Base-by-base conservation (phyloP, 768 basidiomycete species). In the Coprinopsis strossmayeri region DNA sequence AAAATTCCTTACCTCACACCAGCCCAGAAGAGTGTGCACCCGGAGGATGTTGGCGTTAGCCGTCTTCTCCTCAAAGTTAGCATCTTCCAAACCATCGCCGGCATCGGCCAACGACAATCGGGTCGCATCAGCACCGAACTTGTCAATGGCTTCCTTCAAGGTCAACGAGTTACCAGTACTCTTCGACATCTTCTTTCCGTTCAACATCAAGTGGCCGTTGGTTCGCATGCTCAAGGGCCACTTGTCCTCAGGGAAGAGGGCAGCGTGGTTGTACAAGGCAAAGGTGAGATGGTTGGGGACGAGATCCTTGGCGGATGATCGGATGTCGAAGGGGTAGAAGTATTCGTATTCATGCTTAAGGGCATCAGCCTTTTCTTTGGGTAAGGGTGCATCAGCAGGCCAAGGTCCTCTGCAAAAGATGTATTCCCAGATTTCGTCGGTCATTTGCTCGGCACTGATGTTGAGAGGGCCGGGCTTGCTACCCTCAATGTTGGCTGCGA, bases 141-240 rank as follows among this genome's bases (percentile, higher is more conserved):
- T 98, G 66, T 83, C 76, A 51, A 95, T 81, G 1, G 87, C 79
- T 61, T 99, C 88, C 47, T 80, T 70, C 64, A 98, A 69, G 0
- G 95, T 99, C 73, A 98, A 71, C 49, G 85, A 90, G 67, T 99
- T 99, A 10, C 96, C 96, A 38, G 87, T 93, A 64, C 87, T 89
- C 78, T 98, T 99, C 34, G 83, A 85, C 96, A 99, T 99, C 74
- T 98, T 99, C 74, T 93, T 87, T 17, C 95, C 94, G 65, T 99
- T 98, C 64, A 99, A 65, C 84, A 92, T 84, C 72, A 99, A 66
- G 62, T 98, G 95, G 0, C 96, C 96, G 61, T 99, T 99, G 39
- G 89, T 84, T 21, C 96, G 87, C 74, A 99, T 91, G 61, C 89
- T 83, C 58, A 79, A 60, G 0, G 96, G 95, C 89, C 89, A 92